Conservation (phyloP, 2,329 filamentous ascomycete species). For the Colletotrichum shisoi region DNA sequence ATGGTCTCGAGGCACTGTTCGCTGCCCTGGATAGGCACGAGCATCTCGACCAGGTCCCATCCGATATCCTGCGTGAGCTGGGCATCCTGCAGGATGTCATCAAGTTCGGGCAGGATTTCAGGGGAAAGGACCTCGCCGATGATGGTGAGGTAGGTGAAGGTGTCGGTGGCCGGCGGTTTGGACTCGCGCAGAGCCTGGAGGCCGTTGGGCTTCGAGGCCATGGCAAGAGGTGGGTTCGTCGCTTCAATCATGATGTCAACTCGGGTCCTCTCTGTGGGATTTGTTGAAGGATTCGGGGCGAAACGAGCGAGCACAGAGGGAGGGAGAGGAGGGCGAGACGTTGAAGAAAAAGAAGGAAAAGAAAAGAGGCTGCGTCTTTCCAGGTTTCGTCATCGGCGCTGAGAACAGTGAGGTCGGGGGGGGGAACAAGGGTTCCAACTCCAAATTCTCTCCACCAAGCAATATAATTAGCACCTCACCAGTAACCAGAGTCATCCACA, state of each 20-base stretch:
- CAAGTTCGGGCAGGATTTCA: slow-evolving; percentile 71
- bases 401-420: slow-evolving; percentile 1
- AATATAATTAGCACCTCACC: slow-evolving; percentile 33
- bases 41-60: slow-evolving; percentile 82
- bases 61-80: slow-evolving; percentile 78
- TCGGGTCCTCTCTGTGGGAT: slow-evolving; percentile 1
- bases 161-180: slow-evolving; percentile 65
- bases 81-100: slow-evolving; percentile 73
- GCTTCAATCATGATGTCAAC: slow-evolving; percentile 37
- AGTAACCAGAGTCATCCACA: not conserved
- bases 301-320: slow-evolving; percentile 1
- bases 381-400: slow-evolving; percentile 36
- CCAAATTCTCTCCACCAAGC: slow-evolving; percentile 32
- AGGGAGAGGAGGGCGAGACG: slow-evolving; percentile 9
- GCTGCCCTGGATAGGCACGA: slow-evolving; percentile 73
- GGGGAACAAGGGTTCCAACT: slow-evolving; percentile 28
- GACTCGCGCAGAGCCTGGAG: slow-evolving; percentile 59
- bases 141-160: slow-evolving; percentile 80
- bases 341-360: slow-evolving; percentile 26
- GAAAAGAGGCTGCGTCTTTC: slow-evolving; percentile 28
- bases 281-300: slow-evolving; percentile 11
- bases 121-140: slow-evolving; percentile 75
- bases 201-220: slow-evolving; percentile 50
- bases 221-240: slow-evolving; percentile 27
- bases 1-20: slow-evolving; percentile 76